Base-by-base conservation (phyloP, 306 rosid species). In the Vigna radiata region DNA sequence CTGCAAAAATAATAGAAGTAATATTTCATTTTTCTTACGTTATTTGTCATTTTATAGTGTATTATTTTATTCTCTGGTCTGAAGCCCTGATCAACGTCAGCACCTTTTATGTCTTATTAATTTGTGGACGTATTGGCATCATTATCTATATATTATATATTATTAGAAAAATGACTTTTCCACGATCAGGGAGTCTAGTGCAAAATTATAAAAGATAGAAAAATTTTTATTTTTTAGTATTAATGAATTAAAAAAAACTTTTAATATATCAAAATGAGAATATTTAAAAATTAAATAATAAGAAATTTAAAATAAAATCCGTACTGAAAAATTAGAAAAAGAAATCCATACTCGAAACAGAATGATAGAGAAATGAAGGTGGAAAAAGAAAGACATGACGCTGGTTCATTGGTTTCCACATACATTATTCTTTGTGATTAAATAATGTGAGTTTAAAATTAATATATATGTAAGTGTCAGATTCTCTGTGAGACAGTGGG, bases 401-500 rank as follows among this genome's bases (percentile, higher is more conserved):
- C 82, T 72, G 70, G 69, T 80, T 79, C 61, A 53, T 79, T 79
- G 64, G 80, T 70, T 87, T 86, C 87, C 89, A 85, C 85, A 82
- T 69, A 83, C 61, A 77, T 82, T 83, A 83, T 90, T 86, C 87
- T 66, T 79, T 69, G 27, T 17, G 54, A 79, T 71, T 81, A 78
- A 79, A 59, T 29, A 19, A 80, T 15, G 39, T 21, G 6, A 76
- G 27, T 72, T 64, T 63, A 39, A 65, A 75, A 64, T 47, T 36
- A 44, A 79, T 62, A 72, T 70, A 72, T 6, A 77, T 63, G 18
- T 31, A 29, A 68, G 29, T 61, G 79, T 82, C 11, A 72, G 84
- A 90, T 81, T 88, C 86, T 77, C 63, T 43, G 3, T 55, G 41
- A 73, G 76, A 29, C 72, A 59, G 79, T 72, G 81, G 46, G 67